Conservation (phyloP, 345 rosid species). For the Brassica juncea region DNA sequence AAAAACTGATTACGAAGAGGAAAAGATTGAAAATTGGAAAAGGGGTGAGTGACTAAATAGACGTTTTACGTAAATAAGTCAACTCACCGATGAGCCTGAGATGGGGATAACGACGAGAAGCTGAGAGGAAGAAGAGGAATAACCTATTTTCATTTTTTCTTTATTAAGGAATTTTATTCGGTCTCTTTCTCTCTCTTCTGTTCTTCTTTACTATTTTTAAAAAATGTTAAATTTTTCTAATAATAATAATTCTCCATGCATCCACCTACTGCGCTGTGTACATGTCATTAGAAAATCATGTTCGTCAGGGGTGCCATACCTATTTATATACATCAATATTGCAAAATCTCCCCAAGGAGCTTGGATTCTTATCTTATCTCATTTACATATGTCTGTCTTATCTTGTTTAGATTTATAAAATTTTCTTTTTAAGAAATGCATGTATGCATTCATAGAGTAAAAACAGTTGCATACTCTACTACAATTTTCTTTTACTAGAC, state of each 20-base stretch:
- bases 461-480: background rate
- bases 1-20: background rate
- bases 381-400: background rate
- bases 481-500: background rate
- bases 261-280: background rate
- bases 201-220: background rate
- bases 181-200: background rate
- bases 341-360: background rate
- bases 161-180: background rate
- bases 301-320: background rate
- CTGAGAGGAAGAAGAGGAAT: slow-evolving; percentile 26
- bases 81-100: slow-evolving; percentile 41
- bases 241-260: background rate
- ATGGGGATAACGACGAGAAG: slow-evolving; percentile 39
- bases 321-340: background rate
- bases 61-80: slow-evolving; percentile 2
- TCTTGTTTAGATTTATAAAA: background rate
- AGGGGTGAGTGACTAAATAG: background rate
- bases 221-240: background rate
- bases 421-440: background rate
- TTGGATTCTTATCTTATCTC: background rate
- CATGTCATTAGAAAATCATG: background rate
- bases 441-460: background rate
- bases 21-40: background rate
- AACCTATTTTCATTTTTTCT: slow-evolving; percentile 28